Evolutionary conservation across 2,329 filamentous ascomycete genomes (phyloP).

Genomic region (Blastomyces percursus): DNA sequence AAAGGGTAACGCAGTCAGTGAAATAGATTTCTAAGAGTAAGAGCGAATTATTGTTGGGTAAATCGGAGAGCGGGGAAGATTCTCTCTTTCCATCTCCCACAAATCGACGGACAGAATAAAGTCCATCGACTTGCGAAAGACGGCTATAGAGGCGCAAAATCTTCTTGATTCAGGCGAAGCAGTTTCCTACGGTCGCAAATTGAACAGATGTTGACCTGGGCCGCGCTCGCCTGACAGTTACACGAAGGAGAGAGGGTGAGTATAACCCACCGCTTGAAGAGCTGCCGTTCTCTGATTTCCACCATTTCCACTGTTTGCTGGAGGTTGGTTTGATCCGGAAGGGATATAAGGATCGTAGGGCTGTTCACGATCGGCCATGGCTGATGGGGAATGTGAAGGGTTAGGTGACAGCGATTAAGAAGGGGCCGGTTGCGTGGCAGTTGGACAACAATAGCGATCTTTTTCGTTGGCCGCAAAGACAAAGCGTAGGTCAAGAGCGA

Average conservation of each 20-base stretch:
- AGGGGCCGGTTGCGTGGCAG: background rate
- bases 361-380: conserved; percentile 30
- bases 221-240: background rate
- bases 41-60: background rate
- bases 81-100: background rate
- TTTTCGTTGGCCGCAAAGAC: background rate
- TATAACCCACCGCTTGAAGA: conserved; percentile 68
- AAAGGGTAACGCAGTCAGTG: background rate
- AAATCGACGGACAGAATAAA: background rate
- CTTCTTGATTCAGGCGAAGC: background rate
- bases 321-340: conserved; percentile 47
- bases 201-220: background rate
- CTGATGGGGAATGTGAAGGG: background rate
- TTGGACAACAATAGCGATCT: background rate
- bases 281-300: conserved; percentile 58
- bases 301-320: conserved; percentile 39
- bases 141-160: background rate
- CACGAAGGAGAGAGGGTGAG: conserved; percentile 5
- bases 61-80: too few species aligned
- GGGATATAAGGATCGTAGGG: conserved; percentile 89
- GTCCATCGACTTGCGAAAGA: background rate
- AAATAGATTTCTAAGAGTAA: background rate
- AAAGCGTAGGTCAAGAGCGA: background rate
- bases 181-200: background rate
- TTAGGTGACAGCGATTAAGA: background rate